phyloP scores from a whole-genome alignment of 2,329 filamentous ascomycete species.

The Epichloe uncinata region DNA sequence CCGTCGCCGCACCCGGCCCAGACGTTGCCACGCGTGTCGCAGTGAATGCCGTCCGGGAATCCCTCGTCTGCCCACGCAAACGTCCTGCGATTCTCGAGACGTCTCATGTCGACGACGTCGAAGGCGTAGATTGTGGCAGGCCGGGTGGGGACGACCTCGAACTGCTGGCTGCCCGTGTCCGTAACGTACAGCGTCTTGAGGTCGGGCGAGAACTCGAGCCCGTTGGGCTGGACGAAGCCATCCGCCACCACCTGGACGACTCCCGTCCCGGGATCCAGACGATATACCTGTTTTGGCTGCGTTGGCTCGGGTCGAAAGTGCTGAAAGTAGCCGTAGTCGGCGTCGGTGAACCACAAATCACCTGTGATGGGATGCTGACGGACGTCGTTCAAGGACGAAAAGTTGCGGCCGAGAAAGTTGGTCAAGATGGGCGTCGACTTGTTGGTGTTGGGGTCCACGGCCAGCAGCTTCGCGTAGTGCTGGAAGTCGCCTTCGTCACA shows the following conservation, averaged over 20 bases:
- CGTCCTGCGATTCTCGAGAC: conserved; percentile 27
- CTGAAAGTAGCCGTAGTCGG: conserved; percentile 45
- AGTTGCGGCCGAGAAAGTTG: conserved; percentile 45
- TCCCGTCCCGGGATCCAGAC: conserved; percentile 35
- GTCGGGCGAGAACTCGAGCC: conserved; percentile 42
- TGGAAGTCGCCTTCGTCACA: conserved; percentile 28
- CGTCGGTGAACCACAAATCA: conserved; percentile 54
- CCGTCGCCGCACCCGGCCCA: conserved; percentile 37
- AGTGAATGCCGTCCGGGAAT: conserved; percentile 48
- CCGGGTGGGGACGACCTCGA: neutral
- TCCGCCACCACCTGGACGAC: conserved; percentile 43
- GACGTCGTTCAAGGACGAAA: conserved; percentile 48
- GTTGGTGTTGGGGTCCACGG: conserved; percentile 2
- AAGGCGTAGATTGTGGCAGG: conserved; percentile 7
- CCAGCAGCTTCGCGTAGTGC: conserved; percentile 29
- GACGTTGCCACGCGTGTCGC: conserved; percentile 40
- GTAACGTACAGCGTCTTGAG: conserved; percentile 40
- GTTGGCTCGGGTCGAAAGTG: conserved; percentile 40
- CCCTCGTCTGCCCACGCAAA: conserved; percentile 44
- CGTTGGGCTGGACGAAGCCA: conserved; percentile 42
- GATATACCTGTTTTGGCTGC: conserved; percentile 45
- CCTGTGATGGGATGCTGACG: conserved; percentile 37
- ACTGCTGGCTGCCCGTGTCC: conserved; percentile 33
- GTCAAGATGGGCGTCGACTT: conserved; percentile 32
- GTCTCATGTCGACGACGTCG: conserved; percentile 3